Conservation (phyloP, 805 yeast species). For the Ogataea siamensis region DNA sequence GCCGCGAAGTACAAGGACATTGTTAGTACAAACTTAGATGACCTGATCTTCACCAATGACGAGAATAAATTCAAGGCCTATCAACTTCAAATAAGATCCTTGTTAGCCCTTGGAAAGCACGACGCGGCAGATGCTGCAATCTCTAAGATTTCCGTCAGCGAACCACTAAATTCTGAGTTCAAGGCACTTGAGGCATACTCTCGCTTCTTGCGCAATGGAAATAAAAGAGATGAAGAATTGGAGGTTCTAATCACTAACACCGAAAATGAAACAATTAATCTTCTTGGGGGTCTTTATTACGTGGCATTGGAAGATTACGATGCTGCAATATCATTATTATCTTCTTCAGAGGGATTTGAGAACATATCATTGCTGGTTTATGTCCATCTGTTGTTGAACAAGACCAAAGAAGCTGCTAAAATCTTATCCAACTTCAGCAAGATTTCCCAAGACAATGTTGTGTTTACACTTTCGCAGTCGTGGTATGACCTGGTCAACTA, state of each 20-base stretch:
- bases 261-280: constrained; percentile 15
- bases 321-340: constrained; percentile 39
- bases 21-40: constrained; percentile 21
- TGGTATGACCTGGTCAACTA: constrained; percentile 49
- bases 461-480: constrained; percentile 76
- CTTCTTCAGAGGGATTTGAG: constrained; percentile 39
- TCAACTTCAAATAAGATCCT: constrained; percentile 27
- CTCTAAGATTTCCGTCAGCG: constrained; percentile 11
- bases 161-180: constrained; percentile 16
- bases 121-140: constrained; percentile 19
- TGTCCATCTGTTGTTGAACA: constrained; percentile 40
- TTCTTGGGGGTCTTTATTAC: constrained; percentile 20
- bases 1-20: constrained; percentile 26
- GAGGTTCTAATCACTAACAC: constrained; percentile 22
- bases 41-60: constrained; percentile 27
- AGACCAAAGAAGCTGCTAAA: constrained; percentile 44
- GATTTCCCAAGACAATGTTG: constrained; percentile 68
- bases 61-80: constrained; percentile 27
- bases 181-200: constrained; percentile 17
- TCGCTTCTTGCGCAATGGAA: constrained; percentile 10
- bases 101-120: constrained; percentile 14
- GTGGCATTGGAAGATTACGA: constrained; percentile 39
- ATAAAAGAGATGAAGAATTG: constrained; percentile 20
- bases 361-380: constrained; percentile 39
- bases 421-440: constrained; percentile 43